Base-by-base conservation (phyloP, 2,329 filamentous ascomycete species). In the Echinosphaeria canescens region DNA sequence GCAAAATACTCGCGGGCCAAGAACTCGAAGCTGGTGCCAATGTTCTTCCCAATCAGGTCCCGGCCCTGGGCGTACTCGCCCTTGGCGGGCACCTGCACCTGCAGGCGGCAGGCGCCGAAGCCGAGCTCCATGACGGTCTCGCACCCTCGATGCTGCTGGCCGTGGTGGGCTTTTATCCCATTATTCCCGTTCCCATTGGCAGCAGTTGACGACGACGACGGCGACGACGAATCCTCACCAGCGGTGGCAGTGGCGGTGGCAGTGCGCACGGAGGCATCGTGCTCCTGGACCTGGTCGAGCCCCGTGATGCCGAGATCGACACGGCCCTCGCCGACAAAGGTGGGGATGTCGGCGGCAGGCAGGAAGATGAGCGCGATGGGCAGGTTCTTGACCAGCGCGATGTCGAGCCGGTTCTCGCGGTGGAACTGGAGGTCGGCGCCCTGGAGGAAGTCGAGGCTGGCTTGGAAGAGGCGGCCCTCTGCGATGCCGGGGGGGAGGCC, bases 371-470 rank as follows among this genome's bases (percentile, higher is more conserved):
- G 76, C 11, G 88, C 88, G 40, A 98, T 81, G 19, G 79, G 80
- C 15, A 88, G 70, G 54, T 98, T 98, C 60, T 93, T 91, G 45
- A 95, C 88, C 15, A 98, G 73, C 11, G 88, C 88, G 44, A 98
- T 93, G 49, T 98, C 88, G 41, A 95, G 78, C 31, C 88, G 75
- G 48, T 76, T 82, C 58, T 93, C 82, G 44, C 88, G 75, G 48
- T 79, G 74, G 58, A 98, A 98, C 50, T 98, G 82, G 41, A 98
- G 85, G 49, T 98, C 88, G 41, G 78, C 81, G 36, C 88, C 88
- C 43, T 84, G 65, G 29, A 98, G 75, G 27, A 98, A 72, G 48
- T 95, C 82, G 27, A 98, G 68, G 29, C 79, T 71, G 31, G 80
- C 70, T 52, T 81, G 68, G 51, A 93, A 78, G 29, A 98, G 71